A percentile compares a stretch with the other conserved stretches of the same genome.
These are phyloP conservation scores for Gautieria morchelliformis DNA, from an alignment of 768 basidiomycete species.

Conservation along the genomic window DNA sequence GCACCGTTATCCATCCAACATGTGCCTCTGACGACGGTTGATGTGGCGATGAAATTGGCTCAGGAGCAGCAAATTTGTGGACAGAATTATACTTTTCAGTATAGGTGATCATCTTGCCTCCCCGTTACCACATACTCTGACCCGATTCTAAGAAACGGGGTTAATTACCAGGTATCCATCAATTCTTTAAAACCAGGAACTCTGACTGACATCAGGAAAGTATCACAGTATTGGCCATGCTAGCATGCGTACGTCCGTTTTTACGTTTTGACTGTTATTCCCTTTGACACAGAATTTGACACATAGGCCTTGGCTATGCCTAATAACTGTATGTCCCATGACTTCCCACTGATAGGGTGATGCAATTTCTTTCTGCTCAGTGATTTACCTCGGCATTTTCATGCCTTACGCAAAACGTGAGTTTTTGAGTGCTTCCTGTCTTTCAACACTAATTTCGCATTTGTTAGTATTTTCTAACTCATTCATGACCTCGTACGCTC, in stretches of 20 bases:
- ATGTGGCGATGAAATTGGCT: neutral
- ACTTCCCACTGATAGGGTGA: neutral
- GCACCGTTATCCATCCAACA: neutral
- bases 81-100: neutral
- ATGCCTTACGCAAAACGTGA: neutral
- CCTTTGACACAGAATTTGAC: neutral
- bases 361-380: neutral
- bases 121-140: neutral
- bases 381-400: neutral
- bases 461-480: neutral
- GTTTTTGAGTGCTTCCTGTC: neutral
- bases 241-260: neutral
- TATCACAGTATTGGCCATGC: neutral
- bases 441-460: neutral
- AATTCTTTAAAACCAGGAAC: neutral
- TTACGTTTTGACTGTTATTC: neutral
- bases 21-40: neutral
- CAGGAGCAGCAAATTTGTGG: neutral
- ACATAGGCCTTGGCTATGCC: neutral
- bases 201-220: neutral
- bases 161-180: neutral
- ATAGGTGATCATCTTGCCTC: neutral
- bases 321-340: neutral
- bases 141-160: neutral
- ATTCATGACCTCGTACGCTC: neutral